These are phyloP conservation scores for Mollisiaceae sp. DNA, from an alignment of 2,329 filamentous ascomycete species.

Conservation along the genomic window DNA sequence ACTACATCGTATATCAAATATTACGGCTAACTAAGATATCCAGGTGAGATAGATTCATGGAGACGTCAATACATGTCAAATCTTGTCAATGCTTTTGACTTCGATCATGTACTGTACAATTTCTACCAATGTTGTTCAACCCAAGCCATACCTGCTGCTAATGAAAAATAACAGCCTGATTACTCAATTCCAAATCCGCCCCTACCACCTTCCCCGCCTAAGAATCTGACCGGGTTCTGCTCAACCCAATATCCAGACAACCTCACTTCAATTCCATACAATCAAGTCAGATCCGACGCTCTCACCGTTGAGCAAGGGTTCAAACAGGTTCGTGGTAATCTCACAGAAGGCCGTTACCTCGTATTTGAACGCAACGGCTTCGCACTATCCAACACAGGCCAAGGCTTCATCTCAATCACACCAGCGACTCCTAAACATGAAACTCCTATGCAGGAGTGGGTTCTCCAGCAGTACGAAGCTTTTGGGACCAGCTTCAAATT, in stretches of 20 bases:
- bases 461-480: background rate
- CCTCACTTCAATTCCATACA: background rate
- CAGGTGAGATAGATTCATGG: conserved; percentile 50
- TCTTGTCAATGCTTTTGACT: conserved; percentile 52
- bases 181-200: background rate
- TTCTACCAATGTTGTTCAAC: background rate
- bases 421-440: conserved; percentile 31
- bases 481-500: background rate
- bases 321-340: conserved; percentile 55
- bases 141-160: background rate
- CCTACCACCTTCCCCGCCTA: background rate
- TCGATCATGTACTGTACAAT: conserved; percentile 35
- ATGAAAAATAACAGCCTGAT: background rate
- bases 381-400: conserved; percentile 47
- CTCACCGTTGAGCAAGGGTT: conserved; percentile 53
- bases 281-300: background rate
- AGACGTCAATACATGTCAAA: conserved; percentile 53
- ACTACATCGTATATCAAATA: background rate
- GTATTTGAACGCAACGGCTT: conserved; percentile 52
- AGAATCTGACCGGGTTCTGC: background rate
- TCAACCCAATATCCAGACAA: background rate
- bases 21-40: background rate
- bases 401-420: conserved; percentile 31
- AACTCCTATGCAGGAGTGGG: background rate
- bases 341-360: conserved; percentile 59